phyloP scores from a whole-genome alignment of 306 rosid genomes.

The Prunus persica region DNA sequence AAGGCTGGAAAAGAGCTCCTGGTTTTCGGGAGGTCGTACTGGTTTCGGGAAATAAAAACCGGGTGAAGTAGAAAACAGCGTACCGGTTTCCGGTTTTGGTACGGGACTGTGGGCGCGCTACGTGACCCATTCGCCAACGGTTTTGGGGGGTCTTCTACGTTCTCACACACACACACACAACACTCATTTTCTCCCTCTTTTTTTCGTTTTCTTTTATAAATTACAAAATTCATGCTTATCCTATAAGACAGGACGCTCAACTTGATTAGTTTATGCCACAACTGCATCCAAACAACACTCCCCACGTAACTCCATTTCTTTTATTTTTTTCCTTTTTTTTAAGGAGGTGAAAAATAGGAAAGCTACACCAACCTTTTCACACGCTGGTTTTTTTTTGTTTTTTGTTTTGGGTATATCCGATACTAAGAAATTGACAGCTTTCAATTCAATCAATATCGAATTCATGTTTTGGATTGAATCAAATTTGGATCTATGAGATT shows the following conservation, averaged over 20 bases:
- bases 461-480: neutral
- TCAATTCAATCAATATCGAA: no score
- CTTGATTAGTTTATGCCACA: neutral
- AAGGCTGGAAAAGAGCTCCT: conserved; percentile 50
- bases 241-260: conserved; percentile 4
- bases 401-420: neutral
- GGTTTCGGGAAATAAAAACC: conserved; percentile 28
- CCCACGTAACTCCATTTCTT: neutral
- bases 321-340: accelerated
- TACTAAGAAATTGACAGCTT: no score
- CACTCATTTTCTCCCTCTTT: neutral
- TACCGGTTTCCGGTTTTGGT: conserved; percentile 40
- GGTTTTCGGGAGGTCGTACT: conserved; percentile 68
- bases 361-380: neutral
- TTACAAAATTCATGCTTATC: conserved; percentile 3
- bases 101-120: conserved; percentile 58
- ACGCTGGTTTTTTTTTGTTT: neutral
- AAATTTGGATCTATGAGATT: no score
- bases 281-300: neutral
- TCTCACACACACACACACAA: neutral
- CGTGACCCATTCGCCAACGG: conserved; percentile 36
- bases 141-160: conserved; percentile 21
- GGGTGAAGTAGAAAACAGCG: conserved; percentile 27
- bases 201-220: neutral
- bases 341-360: neutral